Base-by-base conservation (phyloP, 345 rosid genomes). In the Aurinia saxatilis region DNA sequence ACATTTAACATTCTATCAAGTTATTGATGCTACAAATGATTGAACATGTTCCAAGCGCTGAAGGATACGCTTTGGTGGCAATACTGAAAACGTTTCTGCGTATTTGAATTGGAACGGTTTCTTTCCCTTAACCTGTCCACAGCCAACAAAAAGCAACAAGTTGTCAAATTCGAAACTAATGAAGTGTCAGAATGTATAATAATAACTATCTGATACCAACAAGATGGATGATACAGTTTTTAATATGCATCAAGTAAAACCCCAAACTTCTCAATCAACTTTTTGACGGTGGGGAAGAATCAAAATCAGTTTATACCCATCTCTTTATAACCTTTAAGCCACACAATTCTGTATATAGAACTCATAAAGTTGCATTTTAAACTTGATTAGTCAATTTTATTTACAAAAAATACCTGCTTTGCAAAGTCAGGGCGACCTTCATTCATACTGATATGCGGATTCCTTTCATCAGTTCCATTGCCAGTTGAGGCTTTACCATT, bases 31-130 rank as follows among this genome's bases (percentile, higher is more conserved):
- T 39, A 14, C 51, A 33, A 48, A 16, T 12, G 51, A 50, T 1
- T 50, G 39, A 35, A 45, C 21, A 29, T 14, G 45, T 46, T 49
- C 21, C 27, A 60, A 40, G 29, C 0, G 10, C 54, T 27, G 16
- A 77, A 81, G 91, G 96, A 85, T 91, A 91, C 96, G 85, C 1
- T 69, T 72, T 42, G 44, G 33, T 7, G 95, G 91, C 59, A 88
- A 78, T 69, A 80, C 80, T 11, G 78, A 57, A 9, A 67, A 63
- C 67, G 71, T 31, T 36, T 77, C 81, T 27, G 67, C 42, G 74
- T 68, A 78, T 62, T 79, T 72, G 34, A 84, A 79, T 51, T 84
- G 75, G 54, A 66, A 42, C 45, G 19, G 70, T 70, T 81, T 77
- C 41, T 72, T 34, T 68, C 75, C 70, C 60, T 67, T 72, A 53